These are phyloP conservation scores for Corymbia maculata DNA, from an alignment of 345 rosid genomes.

Conservation along the genomic window DNA sequence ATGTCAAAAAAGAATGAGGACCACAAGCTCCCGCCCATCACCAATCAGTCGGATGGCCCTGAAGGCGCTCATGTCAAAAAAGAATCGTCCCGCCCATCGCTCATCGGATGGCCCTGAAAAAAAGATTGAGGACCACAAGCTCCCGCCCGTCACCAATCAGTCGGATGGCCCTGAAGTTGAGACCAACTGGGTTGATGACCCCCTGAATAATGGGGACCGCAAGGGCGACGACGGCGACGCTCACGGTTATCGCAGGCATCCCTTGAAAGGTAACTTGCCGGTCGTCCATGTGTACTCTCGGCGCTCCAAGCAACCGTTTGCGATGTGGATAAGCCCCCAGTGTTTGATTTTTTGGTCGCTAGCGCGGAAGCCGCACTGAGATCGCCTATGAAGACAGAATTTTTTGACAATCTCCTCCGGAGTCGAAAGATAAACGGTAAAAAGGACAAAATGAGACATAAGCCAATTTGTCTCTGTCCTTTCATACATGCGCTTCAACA, in stretches of 20 bases:
- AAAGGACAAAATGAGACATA: background rate
- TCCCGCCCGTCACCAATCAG: constrained; percentile 1
- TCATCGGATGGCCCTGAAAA: background rate
- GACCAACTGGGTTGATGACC: background rate
- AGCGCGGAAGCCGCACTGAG: constrained; percentile 5
- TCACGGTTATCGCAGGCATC: background rate
- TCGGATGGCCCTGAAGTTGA: background rate
- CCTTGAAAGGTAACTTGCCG: constrained; percentile 12
- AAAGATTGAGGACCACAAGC: constrained; percentile 65
- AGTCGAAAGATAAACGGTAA: background rate
- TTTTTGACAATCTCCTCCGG: background rate
- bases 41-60: background rate
- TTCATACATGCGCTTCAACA: background rate
- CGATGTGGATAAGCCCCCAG: background rate
- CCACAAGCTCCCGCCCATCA: constrained; percentile 31
- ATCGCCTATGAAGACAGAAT: constrained; percentile 18
- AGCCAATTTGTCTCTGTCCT: background rate
- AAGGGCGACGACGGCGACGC: background rate
- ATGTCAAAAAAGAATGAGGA: constrained; percentile 75
- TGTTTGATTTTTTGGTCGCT: constrained; percentile 16
- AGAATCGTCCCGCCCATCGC: constrained; percentile 26
- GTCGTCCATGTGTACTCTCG: constrained; percentile 58
- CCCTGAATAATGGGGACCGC: background rate
- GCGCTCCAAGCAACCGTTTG: constrained; percentile 18
- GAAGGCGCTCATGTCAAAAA: constrained; percentile 57